These are phyloP conservation scores for Logfia minima DNA, from an alignment of 129 eudicot species.

Conservation along the genomic window DNA sequence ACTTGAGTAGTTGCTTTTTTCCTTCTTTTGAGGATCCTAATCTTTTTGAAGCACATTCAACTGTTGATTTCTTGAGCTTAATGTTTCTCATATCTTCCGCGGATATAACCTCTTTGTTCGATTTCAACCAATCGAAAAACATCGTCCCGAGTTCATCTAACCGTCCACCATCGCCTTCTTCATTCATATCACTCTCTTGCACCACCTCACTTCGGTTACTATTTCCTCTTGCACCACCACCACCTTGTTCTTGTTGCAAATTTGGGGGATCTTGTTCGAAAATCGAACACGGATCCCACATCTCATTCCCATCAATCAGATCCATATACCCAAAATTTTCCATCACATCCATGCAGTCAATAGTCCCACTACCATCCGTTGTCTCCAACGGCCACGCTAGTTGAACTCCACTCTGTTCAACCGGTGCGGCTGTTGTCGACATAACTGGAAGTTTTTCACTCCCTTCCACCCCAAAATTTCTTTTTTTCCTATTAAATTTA, in stretches of 20 bases:
- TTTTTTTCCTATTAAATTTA: neutral
- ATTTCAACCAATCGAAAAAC: slow-evolving; percentile 92
- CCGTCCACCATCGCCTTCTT: slow-evolving; percentile 23
- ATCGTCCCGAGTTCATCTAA: slow-evolving; percentile 61
- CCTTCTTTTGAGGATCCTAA: slow-evolving; percentile 79
- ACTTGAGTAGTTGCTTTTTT: slow-evolving; percentile 65
- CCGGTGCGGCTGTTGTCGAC: neutral
- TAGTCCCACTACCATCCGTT: slow-evolving; percentile 34
- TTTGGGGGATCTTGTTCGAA: slow-evolving; percentile 45
- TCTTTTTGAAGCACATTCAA: slow-evolving; percentile 77
- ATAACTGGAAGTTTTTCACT: neutral
- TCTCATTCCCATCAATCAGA: slow-evolving; percentile 58
- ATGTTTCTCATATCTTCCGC: slow-evolving; percentile 87
- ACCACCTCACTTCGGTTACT: slow-evolving; percentile 31
- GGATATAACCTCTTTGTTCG: slow-evolving; percentile 68
- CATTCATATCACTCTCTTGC: slow-evolving; percentile 22
- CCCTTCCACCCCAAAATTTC: neutral
- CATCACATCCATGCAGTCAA: slow-evolving; percentile 75
- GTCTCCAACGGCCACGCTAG: slow-evolving; percentile 38
- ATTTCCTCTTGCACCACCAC: slow-evolving; percentile 1
- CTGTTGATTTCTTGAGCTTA: slow-evolving; percentile 69
- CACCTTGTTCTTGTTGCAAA: slow-evolving; percentile 20
- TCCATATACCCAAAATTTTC: slow-evolving; percentile 83
- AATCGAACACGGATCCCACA: slow-evolving; percentile 83
- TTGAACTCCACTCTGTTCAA: neutral